Base-by-base conservation (phyloP, 306 rosid species). In the Notholithocarpus densiflorus region DNA sequence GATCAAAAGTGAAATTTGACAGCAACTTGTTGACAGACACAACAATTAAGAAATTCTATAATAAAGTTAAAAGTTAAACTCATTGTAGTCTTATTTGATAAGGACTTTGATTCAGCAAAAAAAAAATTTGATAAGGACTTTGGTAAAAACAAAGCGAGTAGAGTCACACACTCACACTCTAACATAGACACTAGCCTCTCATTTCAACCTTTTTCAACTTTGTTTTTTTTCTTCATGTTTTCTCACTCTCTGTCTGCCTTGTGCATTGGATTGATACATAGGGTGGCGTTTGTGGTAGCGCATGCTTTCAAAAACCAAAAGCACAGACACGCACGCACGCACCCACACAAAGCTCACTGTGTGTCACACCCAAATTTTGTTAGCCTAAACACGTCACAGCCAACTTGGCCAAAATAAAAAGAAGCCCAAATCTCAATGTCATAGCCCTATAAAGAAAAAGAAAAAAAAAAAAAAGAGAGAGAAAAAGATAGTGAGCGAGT, bases 351-450 rank as follows among this genome's bases (percentile, higher is more conserved):
- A 12, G 26, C 51, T 13, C 18, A 24, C 66, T 34, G 21, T 68
- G 27, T 3, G 6, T 34, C 72, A 10, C 52, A n/a, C 52, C 15
- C 72, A n/a, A 34, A 32, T 34, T 68, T 17, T 17, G 19, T 68
- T 19, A 10, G 21, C 52, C 51, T 19, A 48, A 34, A 34, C 45
- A 19, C 53, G 27, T 37, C 72, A 34, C 26, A 10, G 34, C 76
- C 29, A 68, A 75, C 72, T 76, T 76, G 51, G 53, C 56, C 32
- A 60, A 61, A 40, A 40, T 40, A 40, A 24, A 15, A 26, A 48
- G 60, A 7, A 71, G 27, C 79, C 82, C 92, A 85, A 87, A 93
- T 91, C 88, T 91, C 88, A 71, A 88, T 82, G 90, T 31, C 77
- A 75, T 81, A 32, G n/a, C 66, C 56, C 66, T 56, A 57, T 62